Percentiles rank a stretch among this genome's conserved stretches.
Evolutionary conservation across 108 stramenopile genomes (phyloP).

Genomic region (Halocafeteria seosinensis): DNA sequence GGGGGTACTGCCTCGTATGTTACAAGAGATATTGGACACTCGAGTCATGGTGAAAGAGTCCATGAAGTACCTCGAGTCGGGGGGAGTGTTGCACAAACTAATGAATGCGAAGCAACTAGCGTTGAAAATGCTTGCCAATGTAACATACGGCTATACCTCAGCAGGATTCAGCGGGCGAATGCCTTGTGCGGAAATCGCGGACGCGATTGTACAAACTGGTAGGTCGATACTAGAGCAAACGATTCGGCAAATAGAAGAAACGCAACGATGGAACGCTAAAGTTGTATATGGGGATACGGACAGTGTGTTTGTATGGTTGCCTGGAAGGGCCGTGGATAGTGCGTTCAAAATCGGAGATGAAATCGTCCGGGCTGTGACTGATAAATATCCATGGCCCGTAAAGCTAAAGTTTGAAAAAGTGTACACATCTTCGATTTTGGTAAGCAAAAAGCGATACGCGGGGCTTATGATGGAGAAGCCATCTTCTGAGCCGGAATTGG

Average conservation of each 20-base stretch:
- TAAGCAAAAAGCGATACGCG: constrained; percentile 39
- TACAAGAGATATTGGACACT: constrained; percentile 83
- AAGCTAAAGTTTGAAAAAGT: constrained; percentile 91
- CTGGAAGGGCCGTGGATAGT: constrained; percentile 55
- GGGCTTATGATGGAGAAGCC: constrained; percentile 21
- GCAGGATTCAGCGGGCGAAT: constrained; percentile 86
- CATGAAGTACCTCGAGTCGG: constrained; percentile 56
- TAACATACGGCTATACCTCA: constrained; percentile 86
- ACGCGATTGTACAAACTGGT: constrained; percentile 84
- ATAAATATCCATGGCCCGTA: constrained; percentile 66
- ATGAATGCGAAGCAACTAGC: constrained; percentile 91
- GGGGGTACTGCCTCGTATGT: constrained; percentile 81
- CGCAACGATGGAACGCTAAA: constrained; percentile 20
- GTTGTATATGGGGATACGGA: constrained; percentile 92
- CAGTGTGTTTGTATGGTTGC: constrained; percentile 78
- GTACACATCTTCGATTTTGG: constrained; percentile 59
- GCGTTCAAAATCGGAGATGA: constrained; percentile 79
- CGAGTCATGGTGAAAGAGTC: constrained; percentile 84
- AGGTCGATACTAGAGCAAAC: constrained; percentile 59
- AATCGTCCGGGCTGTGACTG: constrained; percentile 61
- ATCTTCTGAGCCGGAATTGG: not conserved
- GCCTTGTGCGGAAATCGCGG: constrained; percentile 80
- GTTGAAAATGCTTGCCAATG: constrained; percentile 91
- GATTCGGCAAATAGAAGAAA: constrained; percentile 47
- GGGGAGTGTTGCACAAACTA: constrained; percentile 42